phyloP scores from a whole-genome alignment of 192 early-diverging fungal species.

The Linnemannia hyalina region DNA sequence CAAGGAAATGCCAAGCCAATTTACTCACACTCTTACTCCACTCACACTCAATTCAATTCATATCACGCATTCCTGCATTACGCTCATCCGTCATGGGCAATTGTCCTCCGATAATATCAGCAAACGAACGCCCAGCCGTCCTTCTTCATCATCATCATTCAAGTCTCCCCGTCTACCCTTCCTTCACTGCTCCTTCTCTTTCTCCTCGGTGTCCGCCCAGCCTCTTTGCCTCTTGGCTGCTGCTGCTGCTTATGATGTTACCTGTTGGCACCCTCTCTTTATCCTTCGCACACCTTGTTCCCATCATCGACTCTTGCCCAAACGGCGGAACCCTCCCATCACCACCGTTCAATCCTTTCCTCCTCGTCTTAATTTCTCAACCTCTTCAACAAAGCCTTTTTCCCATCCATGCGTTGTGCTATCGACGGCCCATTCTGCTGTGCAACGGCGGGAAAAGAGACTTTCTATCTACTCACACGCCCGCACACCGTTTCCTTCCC shows the following conservation, averaged over 20 bases:
- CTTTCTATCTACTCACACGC: not conserved
- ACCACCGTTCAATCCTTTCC: not conserved
- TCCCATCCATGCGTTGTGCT: not conserved
- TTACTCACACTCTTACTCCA: not conserved
- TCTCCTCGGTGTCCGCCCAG: not conserved
- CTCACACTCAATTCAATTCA: not conserved
- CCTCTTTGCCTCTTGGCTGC: not conserved
- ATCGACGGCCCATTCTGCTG: not conserved
- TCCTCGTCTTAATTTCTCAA: not conserved
- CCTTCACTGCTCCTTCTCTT: not conserved
- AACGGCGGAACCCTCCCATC: not conserved
- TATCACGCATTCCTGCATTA: not conserved
- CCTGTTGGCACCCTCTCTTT: not conserved
- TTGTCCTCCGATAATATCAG: not conserved
- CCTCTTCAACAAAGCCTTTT: not conserved
- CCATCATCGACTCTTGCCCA: not conserved
- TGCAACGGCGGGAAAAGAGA: not conserved
- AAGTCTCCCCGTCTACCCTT: too few relatives aligned
- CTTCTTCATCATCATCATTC: not conserved
- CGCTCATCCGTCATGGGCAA: not conserved
- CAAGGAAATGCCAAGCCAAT: constrained; percentile 9
- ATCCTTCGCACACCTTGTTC: not conserved
- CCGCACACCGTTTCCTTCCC: not conserved
- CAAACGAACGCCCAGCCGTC: not conserved
- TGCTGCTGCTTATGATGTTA: not conserved